A percentile compares a stretch with the other conserved stretches of the same genome.
Conservation (phyloP, 805 yeast genomes). For the Nakazawaea pomicola region DNA sequence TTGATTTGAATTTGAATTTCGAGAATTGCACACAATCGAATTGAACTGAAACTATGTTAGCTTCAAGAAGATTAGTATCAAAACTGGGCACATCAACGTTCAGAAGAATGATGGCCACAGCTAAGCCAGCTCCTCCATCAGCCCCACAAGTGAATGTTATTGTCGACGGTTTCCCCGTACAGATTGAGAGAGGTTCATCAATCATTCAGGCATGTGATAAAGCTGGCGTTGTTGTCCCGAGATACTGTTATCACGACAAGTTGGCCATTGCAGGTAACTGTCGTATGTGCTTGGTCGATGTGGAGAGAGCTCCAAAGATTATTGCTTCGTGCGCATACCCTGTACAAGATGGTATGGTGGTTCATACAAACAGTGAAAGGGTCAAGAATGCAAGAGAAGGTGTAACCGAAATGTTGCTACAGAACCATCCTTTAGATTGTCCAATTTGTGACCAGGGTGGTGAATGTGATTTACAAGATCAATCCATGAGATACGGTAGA, state of each 20-base stretch:
- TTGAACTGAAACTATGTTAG: not conserved
- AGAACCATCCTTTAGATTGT: constrained; percentile 89
- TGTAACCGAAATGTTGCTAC: constrained; percentile 82
- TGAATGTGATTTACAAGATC: constrained; percentile 90
- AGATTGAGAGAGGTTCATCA: constrained; percentile 81
- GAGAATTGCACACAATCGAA: no score
- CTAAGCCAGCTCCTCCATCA: constrained; percentile 2
- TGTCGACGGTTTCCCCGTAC: constrained; percentile 68
- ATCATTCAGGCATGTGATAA: constrained; percentile 89
- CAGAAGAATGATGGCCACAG: constrained; percentile 9
- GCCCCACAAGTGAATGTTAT: constrained; percentile 26
- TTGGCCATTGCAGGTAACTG: constrained; percentile 90
- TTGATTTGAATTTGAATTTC: no score
- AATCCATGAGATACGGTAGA: constrained; percentile 73
- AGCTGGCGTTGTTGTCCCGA: constrained; percentile 83
- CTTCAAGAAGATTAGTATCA: not conserved
- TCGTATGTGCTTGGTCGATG: constrained; percentile 89
- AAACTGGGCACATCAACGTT: not conserved
- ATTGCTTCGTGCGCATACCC: constrained; percentile 92
- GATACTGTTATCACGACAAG: constrained; percentile 90
- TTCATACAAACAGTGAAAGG: constrained; percentile 71
- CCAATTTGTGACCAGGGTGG: constrained; percentile 95
- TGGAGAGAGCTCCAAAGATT: constrained; percentile 84
- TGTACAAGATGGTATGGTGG: constrained; percentile 86
- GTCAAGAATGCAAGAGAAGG: constrained; percentile 83